Evolutionary conservation across 352 stramenopile genomes (phyloP).

Genomic region (Phytophthora multivora): DNA sequence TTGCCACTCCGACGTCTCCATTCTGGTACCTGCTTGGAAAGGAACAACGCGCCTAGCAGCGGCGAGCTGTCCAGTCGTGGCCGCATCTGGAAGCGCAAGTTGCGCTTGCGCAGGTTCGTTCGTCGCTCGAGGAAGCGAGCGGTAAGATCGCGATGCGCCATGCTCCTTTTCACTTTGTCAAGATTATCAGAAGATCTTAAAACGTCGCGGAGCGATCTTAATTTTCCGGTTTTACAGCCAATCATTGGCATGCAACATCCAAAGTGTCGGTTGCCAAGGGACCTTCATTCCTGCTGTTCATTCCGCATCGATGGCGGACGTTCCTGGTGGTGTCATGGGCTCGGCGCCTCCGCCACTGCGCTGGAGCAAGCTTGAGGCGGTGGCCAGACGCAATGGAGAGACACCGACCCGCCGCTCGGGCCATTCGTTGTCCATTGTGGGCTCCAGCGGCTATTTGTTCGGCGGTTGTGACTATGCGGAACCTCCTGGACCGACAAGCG

Average conservation of each 20-base stretch:
- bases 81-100: conserved; percentile 63
- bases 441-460: conserved; percentile 92
- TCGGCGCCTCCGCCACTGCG: conserved; percentile 35
- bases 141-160: conserved; percentile 73
- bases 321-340: neutral
- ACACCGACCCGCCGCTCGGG: conserved; percentile 90
- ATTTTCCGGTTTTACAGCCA: conserved; percentile 14
- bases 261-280: conserved; percentile 9
- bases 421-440: conserved; percentile 92
- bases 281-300: conserved; percentile 19
- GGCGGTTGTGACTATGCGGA: conserved; percentile 90
- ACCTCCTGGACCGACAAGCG: conserved; percentile 91
- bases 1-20: neutral
- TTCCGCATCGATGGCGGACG: conserved; percentile 11
- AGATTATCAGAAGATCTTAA: conserved; percentile 46
- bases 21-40: conserved; percentile 52
- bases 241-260: neutral
- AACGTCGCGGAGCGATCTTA: conserved; percentile 40
- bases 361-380: conserved; percentile 62
- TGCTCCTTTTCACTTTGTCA: conserved; percentile 10
- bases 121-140: conserved; percentile 48
- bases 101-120: conserved; percentile 53
- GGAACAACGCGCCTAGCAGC: conserved; percentile 51
- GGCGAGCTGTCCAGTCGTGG: conserved; percentile 45
- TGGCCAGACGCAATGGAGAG: conserved; percentile 78